Conservation (phyloP, 768 basidiomycete species). For the Leccinum truebloodii region DNA sequence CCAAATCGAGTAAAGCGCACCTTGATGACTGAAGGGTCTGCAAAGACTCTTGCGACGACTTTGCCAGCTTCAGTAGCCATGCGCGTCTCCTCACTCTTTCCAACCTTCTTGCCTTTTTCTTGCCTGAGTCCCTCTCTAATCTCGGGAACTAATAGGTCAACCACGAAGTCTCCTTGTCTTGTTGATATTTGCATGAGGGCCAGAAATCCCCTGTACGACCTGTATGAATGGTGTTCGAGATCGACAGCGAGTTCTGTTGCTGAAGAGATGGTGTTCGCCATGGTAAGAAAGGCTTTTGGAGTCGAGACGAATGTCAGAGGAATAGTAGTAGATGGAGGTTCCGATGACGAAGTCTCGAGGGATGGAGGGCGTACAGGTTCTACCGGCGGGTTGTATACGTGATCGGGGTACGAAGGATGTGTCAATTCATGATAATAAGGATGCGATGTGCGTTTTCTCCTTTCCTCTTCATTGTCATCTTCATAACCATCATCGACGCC, state of each 20-base stretch:
- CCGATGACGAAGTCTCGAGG: slow-evolving; percentile 54
- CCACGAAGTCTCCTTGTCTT: slow-evolving; percentile 79
- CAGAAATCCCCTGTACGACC: slow-evolving; percentile 83
- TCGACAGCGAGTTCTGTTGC: slow-evolving; percentile 89
- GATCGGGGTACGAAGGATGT: slow-evolving; percentile 67
- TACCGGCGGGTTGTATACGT: slow-evolving; percentile 55
- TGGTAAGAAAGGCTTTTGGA: slow-evolving; percentile 49
- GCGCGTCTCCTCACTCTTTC: slow-evolving; percentile 13
- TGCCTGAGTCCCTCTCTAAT: slow-evolving; percentile 73
- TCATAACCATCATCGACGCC: slow-evolving; percentile 17
- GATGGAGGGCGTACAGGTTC: slow-evolving; percentile 54
- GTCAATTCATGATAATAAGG: slow-evolving; percentile 88
- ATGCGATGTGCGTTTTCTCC: slow-evolving; percentile 44
- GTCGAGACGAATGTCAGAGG: slow-evolving; percentile 75
- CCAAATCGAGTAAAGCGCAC: slow-evolving; percentile 38
- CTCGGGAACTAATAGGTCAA: slow-evolving; percentile 67
- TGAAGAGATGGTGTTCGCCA: slow-evolving; percentile 67
- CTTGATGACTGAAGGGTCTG: slow-evolving; percentile 84
- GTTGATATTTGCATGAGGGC: slow-evolving; percentile 94
- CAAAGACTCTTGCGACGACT: slow-evolving; percentile 54
- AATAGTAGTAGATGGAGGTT: background rate
- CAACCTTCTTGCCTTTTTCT: slow-evolving; percentile 45
- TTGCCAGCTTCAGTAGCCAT: slow-evolving; percentile 41
- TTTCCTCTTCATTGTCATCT: slow-evolving; percentile 22
- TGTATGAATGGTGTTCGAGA: slow-evolving; percentile 89